A percentile compares a stretch with the other conserved stretches of the same genome.
phyloP scores from a whole-genome alignment of 768 basidiomycete species.

The Cyclocybe aegerita region DNA sequence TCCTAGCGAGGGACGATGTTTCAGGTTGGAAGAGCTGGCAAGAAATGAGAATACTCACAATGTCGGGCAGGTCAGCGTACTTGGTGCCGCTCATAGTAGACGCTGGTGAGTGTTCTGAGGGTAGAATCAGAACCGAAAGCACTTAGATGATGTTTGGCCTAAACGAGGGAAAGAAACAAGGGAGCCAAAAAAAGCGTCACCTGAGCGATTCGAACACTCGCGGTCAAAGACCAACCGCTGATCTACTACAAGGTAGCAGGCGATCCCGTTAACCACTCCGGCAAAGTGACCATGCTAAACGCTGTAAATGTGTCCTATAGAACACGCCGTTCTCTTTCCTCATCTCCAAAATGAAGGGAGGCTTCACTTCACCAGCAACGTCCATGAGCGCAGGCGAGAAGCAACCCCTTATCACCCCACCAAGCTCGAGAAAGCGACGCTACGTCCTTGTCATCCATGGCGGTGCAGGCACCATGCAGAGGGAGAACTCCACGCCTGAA shows the following conservation, averaged over 20 bases:
- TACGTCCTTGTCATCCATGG: conserved; percentile 73
- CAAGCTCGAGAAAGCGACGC: conserved; percentile 1
- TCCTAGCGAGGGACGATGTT: conserved; percentile 48
- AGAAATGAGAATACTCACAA: conserved; percentile 50
- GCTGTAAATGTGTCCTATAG: not conserved
- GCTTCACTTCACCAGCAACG: not conserved
- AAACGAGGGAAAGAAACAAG: conserved; percentile 1
- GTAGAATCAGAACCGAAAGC: not conserved
- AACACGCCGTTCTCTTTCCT: not conserved
- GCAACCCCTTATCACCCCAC: conserved; percentile 12
- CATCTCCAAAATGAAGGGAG: too few relatives aligned
- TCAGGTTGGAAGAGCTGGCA: conserved; percentile 3
- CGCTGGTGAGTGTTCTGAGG: not conserved
- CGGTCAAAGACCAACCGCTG: conserved; percentile 47
- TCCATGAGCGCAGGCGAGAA: conserved; percentile 15
- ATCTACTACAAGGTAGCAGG: conserved; percentile 51
- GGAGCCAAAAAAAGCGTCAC: conserved; percentile 38
- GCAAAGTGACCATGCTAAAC: conserved; percentile 69
- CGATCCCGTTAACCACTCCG: conserved; percentile 93
- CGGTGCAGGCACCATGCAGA: conserved; percentile 73
- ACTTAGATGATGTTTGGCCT: not conserved
- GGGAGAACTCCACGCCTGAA: conserved; percentile 55
- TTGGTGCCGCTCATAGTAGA: conserved; percentile 64
- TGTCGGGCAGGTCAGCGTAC: conserved; percentile 90
- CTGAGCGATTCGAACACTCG: conserved; percentile 51